These are phyloP conservation scores for Gautieria morchelliformis DNA, from an alignment of 768 basidiomycete genomes.

Conservation along the genomic window DNA sequence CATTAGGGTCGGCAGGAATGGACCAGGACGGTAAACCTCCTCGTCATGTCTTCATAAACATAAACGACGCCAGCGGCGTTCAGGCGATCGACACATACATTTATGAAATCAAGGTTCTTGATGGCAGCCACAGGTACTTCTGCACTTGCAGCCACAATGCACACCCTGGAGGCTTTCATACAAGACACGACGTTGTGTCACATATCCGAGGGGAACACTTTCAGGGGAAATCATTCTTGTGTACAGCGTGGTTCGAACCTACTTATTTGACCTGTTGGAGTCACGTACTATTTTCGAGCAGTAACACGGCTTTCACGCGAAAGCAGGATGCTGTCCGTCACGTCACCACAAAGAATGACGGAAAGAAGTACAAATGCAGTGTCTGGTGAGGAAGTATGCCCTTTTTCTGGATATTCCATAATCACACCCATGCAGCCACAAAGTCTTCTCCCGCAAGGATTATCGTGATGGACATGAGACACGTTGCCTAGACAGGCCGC, in stretches of 20 bases:
- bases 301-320: not conserved
- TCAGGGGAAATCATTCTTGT: not conserved
- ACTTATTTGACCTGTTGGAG: too few species aligned
- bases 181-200: not conserved
- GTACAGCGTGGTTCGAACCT: conserved; percentile 1
- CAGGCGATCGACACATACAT: too few species aligned
- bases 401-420: not conserved
- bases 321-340: conserved; percentile 7
- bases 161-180: not conserved
- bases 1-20: too few species aligned
- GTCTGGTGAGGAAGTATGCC: not conserved
- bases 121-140: not conserved
- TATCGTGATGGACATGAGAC: too few species aligned
- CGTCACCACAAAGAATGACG: not conserved
- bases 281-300: not conserved
- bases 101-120: too few species aligned
- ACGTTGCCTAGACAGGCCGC: too few species aligned
- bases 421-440: too few species aligned
- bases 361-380: conserved; percentile 9
- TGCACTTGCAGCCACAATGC: not conserved
- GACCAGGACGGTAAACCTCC: too few species aligned
- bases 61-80: too few species aligned
- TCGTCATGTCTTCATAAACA: too few species aligned
- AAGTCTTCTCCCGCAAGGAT: too few species aligned
- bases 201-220: conserved; percentile 4